Conservation (phyloP, 2,329 filamentous ascomycete species). For the Coniochaeta prunicola region DNA sequence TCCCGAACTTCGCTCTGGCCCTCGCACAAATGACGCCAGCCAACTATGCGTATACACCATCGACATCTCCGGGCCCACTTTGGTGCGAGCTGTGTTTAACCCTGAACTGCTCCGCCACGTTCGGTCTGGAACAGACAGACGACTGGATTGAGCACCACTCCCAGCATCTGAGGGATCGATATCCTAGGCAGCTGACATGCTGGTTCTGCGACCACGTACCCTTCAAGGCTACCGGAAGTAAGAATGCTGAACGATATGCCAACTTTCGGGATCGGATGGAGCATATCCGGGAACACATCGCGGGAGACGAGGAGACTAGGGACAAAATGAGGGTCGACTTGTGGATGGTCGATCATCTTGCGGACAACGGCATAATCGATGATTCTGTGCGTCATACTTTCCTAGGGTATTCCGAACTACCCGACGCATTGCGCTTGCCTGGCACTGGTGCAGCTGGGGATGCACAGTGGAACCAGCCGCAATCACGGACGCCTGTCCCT, state of each 20-base stretch:
- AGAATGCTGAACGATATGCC: constrained; percentile 2
- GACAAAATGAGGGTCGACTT: constrained; percentile 30
- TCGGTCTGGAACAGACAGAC: constrained; percentile 27
- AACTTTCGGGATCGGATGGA: constrained; percentile 35
- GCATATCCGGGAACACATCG: constrained; percentile 41
- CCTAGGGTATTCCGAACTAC: constrained; percentile 11
- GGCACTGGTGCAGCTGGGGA: not conserved
- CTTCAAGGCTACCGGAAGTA: constrained; percentile 19
- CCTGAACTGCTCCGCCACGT: constrained; percentile 26
- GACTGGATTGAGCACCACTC: constrained; percentile 40
- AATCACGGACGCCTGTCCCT: not conserved
- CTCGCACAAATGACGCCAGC: not conserved
- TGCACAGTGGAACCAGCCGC: not conserved
- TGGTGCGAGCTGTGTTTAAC: constrained; percentile 38
- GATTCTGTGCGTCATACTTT: constrained; percentile 10
- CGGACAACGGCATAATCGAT: constrained; percentile 18
- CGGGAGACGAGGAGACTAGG: constrained; percentile 12
- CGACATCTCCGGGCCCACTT: constrained; percentile 14
- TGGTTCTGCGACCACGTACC: constrained; percentile 39
- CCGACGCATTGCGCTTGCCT: constrained; percentile 6
- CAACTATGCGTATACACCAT: not conserved
- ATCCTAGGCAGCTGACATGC: constrained; percentile 33
- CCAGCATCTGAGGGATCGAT: constrained; percentile 19
- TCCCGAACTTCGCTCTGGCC: not conserved
- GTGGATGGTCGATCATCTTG: constrained; percentile 29